phyloP scores from a whole-genome alignment of 164 flowering plant species.

The Magnolia kwangsiensis region DNA sequence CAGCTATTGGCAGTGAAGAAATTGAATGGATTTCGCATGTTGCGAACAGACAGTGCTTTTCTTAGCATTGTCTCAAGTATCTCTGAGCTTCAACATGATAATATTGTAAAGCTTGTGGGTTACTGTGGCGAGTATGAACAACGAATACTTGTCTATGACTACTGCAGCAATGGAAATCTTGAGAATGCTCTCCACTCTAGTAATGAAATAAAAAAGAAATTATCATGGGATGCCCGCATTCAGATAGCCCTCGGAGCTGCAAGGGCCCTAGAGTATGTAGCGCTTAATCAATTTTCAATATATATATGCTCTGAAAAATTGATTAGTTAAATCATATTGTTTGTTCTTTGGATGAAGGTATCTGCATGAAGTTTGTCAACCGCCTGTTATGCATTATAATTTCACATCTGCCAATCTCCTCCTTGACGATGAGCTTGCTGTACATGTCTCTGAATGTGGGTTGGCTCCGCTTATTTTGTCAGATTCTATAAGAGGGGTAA shows the following conservation, averaged over 20 bases:
- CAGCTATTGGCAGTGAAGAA: constrained; percentile 78
- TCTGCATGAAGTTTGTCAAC: constrained; percentile 85
- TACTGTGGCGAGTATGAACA: constrained; percentile 92
- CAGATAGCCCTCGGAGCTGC: constrained; percentile 91
- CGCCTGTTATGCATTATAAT: constrained; percentile 75
- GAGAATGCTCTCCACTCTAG: constrained; percentile 77
- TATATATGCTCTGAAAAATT: background rate
- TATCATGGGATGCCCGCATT: constrained; percentile 83
- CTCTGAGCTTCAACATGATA: constrained; percentile 65
- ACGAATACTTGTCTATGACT: constrained; percentile 72
- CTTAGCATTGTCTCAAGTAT: constrained; percentile 67
- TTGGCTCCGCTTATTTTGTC: constrained; percentile 68
- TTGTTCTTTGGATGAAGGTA: constrained; percentile 46
- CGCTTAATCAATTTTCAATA: background rate
- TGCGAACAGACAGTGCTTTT: constrained; percentile 64
- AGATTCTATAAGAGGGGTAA: constrained; percentile 79
- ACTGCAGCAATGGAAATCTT: constrained; percentile 72
- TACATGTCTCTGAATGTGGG: constrained; percentile 84
- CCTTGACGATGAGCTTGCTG: constrained; percentile 77
- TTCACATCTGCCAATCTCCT: constrained; percentile 83
- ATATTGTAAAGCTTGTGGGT: constrained; percentile 82
- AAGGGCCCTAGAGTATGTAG: constrained; percentile 83
- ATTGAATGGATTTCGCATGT: constrained; percentile 52
- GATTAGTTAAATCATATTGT: background rate
- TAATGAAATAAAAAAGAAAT: constrained; percentile 42